These are phyloP conservation scores for Neltuma alba DNA, from an alignment of 306 rosid species.

Conservation along the genomic window DNA sequence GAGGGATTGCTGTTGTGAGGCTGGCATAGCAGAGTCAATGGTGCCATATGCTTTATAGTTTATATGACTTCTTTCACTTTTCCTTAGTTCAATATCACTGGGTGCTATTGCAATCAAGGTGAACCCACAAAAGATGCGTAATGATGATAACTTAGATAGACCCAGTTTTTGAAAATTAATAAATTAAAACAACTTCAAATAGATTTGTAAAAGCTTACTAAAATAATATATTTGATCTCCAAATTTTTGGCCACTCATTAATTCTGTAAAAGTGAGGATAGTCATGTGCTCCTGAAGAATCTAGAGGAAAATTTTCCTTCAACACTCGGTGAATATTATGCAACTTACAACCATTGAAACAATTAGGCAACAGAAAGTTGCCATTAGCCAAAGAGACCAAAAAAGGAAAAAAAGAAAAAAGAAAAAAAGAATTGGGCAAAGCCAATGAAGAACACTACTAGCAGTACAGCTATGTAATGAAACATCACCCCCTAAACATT, in stretches of 20 bases:
- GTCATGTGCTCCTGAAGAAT: background rate
- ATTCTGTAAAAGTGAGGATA: background rate
- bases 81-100: background rate
- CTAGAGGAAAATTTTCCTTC: conserved; percentile 32
- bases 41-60: background rate
- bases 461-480: conserved; percentile 12
- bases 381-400: conserved; percentile 27
- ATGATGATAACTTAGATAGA: background rate
- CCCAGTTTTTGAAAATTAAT: background rate
- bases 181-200: background rate
- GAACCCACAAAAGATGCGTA: background rate
- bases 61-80: too few relatives aligned
- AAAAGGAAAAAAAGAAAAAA: background rate
- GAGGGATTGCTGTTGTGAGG: background rate
- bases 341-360: conserved; percentile 1
- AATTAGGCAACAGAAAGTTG: conserved; percentile 33
- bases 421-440: conserved; percentile 2
- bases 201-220: too few relatives aligned
- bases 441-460: conserved; percentile 7
- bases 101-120: background rate
- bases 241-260: background rate
- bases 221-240: background rate
- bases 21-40: background rate
- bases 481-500: conserved; percentile 44
- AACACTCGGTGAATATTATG: conserved; percentile 6